Percentiles rank a stretch among this genome's conserved stretches.
Evolutionary conservation across 1,284 basidiomycete genomes (phyloP).

Genomic region (Wallemia hederae): DNA sequence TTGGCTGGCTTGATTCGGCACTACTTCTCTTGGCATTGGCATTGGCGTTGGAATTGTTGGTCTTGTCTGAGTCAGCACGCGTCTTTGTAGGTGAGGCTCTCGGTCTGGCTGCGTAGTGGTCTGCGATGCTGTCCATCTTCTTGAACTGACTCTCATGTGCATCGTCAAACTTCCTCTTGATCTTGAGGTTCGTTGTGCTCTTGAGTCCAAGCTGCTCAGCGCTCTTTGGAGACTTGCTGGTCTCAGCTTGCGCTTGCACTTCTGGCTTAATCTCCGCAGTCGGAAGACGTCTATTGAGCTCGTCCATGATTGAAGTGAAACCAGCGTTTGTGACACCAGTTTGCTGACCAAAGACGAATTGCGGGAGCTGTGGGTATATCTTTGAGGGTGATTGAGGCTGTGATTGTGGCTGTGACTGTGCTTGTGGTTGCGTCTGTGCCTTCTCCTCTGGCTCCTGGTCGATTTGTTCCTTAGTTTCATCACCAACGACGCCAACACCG

Average conservation of each 20-base stretch:
- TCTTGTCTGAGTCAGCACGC: neutral
- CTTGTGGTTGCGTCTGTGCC: too few species aligned
- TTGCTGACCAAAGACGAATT: neutral
- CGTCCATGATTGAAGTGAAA: neutral
- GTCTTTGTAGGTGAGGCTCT: neutral
- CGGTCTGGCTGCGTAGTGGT: neutral
- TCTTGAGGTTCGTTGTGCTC: neutral
- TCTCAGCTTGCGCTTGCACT: neutral
- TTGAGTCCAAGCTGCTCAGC: neutral
- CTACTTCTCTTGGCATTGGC: neutral
- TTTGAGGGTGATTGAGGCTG: neutral
- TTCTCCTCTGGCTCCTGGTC: too few species aligned
- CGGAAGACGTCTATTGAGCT: neutral
- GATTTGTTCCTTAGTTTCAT: too few species aligned
- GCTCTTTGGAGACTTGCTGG: neutral
- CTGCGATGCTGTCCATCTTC: neutral
- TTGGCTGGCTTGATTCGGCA: neutral
- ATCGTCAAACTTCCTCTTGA: neutral
- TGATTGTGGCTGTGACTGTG: neutral
- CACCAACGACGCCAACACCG: too few species aligned
- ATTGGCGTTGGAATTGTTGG: too few species aligned
- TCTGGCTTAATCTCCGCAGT: neutral
- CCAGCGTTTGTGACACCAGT: neutral
- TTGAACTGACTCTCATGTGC: neutral
- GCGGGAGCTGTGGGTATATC: neutral